Conservation (phyloP, 1,284 basidiomycete species). For the Schizopora paradoxa region DNA sequence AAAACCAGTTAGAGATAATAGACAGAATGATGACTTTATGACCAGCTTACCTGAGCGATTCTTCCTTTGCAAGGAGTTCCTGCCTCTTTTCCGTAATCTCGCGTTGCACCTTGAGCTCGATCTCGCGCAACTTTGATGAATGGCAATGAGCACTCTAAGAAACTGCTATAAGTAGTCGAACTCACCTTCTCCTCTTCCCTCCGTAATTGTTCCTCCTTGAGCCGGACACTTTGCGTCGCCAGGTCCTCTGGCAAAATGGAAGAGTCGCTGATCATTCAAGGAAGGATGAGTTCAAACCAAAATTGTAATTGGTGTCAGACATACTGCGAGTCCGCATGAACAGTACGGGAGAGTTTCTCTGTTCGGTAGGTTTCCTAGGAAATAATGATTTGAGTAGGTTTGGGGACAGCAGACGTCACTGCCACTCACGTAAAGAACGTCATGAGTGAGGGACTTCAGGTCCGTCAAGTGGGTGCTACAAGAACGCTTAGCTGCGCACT, state of each 20-base stretch:
- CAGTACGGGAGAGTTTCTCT: constrained; percentile 93
- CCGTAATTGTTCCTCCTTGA: constrained; percentile 98
- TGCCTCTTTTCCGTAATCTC: constrained; percentile 99
- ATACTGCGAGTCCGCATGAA: constrained; percentile 79
- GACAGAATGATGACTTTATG: constrained; percentile 3
- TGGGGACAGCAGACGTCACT: background rate
- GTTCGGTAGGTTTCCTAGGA: constrained; percentile 90
- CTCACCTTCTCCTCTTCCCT: constrained; percentile 91
- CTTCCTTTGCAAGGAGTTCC: constrained; percentile 91
- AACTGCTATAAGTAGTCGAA: constrained; percentile 4
- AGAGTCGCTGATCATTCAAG: constrained; percentile 54
- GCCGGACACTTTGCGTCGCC: constrained; percentile 91
- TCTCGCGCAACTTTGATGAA: constrained; percentile 77
- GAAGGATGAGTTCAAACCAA: no score
- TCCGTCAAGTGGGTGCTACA: constrained; percentile 89
- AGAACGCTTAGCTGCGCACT: background rate
- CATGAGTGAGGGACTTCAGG: constrained; percentile 92
- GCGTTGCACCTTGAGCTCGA: constrained; percentile 96
- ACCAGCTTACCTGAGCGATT: constrained; percentile 66
- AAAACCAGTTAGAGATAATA: constrained; percentile 17
- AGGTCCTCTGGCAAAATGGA: constrained; percentile 94
- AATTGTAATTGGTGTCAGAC: constrained; percentile 25
- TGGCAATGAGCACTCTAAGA: constrained; percentile 9
- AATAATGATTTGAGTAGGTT: constrained; percentile 18
- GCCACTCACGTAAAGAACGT: constrained; percentile 63